phyloP scores from a whole-genome alignment of 805 yeast species.

The Candida bentonensis region DNA sequence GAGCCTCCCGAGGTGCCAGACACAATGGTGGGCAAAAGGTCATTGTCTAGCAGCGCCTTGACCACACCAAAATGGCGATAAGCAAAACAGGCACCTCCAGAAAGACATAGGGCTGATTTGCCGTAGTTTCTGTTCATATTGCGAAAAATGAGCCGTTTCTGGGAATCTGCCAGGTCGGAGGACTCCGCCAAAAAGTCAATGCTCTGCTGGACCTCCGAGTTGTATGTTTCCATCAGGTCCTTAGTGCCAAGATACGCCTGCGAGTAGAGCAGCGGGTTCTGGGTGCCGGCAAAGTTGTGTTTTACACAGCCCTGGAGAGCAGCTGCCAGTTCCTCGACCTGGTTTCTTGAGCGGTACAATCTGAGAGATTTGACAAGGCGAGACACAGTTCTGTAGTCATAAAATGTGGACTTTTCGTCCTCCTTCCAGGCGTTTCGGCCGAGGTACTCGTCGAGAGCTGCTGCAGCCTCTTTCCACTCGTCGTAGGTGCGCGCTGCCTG shows the following conservation, averaged over 20 bases:
- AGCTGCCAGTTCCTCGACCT: constrained; percentile 36
- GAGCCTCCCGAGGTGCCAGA: constrained; percentile 81
- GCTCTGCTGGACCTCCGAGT: constrained; percentile 35
- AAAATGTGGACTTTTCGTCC: constrained; percentile 48
- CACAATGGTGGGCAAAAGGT: constrained; percentile 50
- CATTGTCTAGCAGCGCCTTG: constrained; percentile 54
- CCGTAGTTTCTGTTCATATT: constrained; percentile 53
- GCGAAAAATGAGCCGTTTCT: constrained; percentile 41
- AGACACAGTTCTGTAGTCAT: constrained; percentile 49
- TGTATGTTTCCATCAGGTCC: constrained; percentile 38
- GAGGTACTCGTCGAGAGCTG: constrained; percentile 39
- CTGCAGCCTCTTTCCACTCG: constrained; percentile 53
- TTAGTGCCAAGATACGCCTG: constrained; percentile 71
- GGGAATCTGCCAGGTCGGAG: constrained; percentile 22
- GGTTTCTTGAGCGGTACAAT: constrained; percentile 7
- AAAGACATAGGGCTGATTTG: constrained; percentile 52
- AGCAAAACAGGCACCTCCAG: constrained; percentile 73
- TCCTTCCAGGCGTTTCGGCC: constrained; percentile 51
- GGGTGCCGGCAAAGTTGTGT: constrained; percentile 67
- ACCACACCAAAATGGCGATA: constrained; percentile 67
- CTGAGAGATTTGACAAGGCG: constrained; percentile 24
- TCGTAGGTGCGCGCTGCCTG: constrained; percentile 35
- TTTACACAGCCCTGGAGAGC: constrained; percentile 54
- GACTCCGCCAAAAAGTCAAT: constrained; percentile 31
- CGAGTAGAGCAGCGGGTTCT: constrained; percentile 54